These are phyloP conservation scores for Tagetes erecta DNA, from an alignment of 129 eudicot genomes.

Conservation along the genomic window DNA sequence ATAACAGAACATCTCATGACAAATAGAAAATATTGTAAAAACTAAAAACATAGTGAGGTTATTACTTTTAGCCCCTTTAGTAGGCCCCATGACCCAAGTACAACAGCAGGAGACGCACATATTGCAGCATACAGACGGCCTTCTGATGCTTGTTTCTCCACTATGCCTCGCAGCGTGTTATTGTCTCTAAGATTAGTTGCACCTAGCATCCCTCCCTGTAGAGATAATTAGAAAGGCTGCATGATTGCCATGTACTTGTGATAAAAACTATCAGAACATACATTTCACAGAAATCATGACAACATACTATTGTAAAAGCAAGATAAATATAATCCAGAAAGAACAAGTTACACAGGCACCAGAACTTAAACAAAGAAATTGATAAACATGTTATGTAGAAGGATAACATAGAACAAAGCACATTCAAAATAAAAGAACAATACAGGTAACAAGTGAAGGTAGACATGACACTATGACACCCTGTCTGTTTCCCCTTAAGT, in stretches of 20 bases:
- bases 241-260: conserved; percentile 1
- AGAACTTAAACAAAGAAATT: neutral
- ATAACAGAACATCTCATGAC: neutral
- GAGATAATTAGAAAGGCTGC: neutral
- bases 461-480: neutral
- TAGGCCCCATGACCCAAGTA: conserved; percentile 94
- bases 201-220: conserved; percentile 89
- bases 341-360: neutral
- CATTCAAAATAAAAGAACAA: too few species aligned
- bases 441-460: too few species aligned
- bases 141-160: conserved; percentile 82
- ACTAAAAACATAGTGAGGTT: neutral
- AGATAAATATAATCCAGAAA: conserved; percentile 2
- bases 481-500: neutral
- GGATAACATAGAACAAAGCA: neutral
- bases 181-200: conserved; percentile 70
- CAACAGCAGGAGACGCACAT: conserved; percentile 99
- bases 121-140: conserved; percentile 87
- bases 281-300: neutral
- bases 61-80: conserved; percentile 77
- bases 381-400: neutral
- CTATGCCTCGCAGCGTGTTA: conserved; percentile 57
- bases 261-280: conserved; percentile 4
- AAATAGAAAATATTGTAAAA: neutral
- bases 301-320: neutral